Evolutionary conservation across 1,139 yeast genomes (phyloP).

Genomic region (Scheffersomyces segobiensis): DNA sequence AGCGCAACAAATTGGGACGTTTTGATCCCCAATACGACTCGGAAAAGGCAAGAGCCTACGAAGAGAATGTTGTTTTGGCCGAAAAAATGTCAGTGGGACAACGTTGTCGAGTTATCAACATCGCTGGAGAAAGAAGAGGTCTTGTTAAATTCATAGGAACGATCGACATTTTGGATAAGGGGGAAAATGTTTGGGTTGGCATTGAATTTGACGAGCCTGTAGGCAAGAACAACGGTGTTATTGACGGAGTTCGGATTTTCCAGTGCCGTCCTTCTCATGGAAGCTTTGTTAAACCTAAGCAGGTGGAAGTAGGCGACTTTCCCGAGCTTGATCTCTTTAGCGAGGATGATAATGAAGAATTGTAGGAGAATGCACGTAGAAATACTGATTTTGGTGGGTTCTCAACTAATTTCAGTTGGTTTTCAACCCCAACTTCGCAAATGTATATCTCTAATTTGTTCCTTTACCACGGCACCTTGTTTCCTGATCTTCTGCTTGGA

Average conservation of each 20-base stretch:
- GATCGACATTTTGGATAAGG: constrained; percentile 56
- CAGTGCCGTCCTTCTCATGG: constrained; percentile 44
- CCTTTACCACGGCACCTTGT: background rate
- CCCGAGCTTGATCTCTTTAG: constrained; percentile 47
- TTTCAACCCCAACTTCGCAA: background rate
- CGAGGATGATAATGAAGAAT: constrained; percentile 32
- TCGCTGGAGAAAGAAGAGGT: constrained; percentile 65
- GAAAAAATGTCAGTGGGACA: constrained; percentile 29
- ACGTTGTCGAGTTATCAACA: constrained; percentile 44
- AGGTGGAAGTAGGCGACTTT: constrained; percentile 54
- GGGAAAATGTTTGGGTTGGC: constrained; percentile 47
- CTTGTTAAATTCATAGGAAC: constrained; percentile 65
- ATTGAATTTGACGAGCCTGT: constrained; percentile 52
- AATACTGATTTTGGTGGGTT: background rate
- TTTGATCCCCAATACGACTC: constrained; percentile 57
- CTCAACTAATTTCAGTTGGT: background rate
- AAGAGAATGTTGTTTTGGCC: constrained; percentile 25
- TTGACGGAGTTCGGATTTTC: constrained; percentile 36
- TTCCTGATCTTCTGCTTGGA: background rate
- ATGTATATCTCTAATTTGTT: background rate
- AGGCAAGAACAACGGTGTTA: constrained; percentile 45
- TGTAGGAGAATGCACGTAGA: background rate
- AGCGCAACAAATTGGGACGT: constrained; percentile 63
- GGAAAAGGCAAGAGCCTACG: constrained; percentile 22
- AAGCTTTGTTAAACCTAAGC: constrained; percentile 50